phyloP scores from a whole-genome alignment of 345 rosid species.

The Eucalyptus globulus region DNA sequence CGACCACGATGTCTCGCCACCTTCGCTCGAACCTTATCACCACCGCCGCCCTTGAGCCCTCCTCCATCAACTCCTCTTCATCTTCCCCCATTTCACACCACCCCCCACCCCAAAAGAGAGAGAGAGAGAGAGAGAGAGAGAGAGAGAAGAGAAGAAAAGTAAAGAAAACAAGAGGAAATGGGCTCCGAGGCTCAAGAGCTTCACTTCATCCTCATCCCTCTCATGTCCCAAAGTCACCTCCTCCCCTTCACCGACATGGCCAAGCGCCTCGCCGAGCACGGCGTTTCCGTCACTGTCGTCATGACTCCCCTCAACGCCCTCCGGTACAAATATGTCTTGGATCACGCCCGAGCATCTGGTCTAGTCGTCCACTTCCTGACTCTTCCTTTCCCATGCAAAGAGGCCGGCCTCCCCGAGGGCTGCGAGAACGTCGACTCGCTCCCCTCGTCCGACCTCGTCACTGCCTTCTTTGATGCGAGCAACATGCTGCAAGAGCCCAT shows the following conservation, averaged over 20 bases:
- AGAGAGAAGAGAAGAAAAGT: neutral
- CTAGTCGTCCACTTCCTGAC: neutral
- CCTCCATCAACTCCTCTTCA: neutral
- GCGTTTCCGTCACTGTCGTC: conserved; percentile 4
- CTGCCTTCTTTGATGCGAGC: conserved; percentile 1
- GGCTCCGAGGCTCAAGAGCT: neutral
- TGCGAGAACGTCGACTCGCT: conserved; percentile 18
- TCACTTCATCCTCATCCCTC: conserved; percentile 15
- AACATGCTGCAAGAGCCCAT: conserved; percentile 2
- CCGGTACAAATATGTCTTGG: neutral
- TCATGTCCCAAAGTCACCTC: conserved; percentile 29
- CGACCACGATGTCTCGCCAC: conserved; percentile 10
- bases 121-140: neutral
- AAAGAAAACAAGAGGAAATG: neutral
- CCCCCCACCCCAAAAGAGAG: neutral
- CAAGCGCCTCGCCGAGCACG: conserved; percentile 3
- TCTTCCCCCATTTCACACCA: conserved; percentile 8
- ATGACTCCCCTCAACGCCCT: conserved; percentile 10
- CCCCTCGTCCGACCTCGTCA: neutral
- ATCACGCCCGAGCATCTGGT: neutral
- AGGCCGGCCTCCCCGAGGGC: conserved; percentile 13
- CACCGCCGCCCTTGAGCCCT: conserved; percentile 9
- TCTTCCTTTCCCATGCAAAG: conserved; percentile 2
- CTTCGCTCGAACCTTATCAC: conserved; percentile 24
- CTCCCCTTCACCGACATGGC: conserved; percentile 27